These are phyloP conservation scores for Rhamnella rubrinervis DNA, from an alignment of 331 rosid species.

Conservation along the genomic window DNA sequence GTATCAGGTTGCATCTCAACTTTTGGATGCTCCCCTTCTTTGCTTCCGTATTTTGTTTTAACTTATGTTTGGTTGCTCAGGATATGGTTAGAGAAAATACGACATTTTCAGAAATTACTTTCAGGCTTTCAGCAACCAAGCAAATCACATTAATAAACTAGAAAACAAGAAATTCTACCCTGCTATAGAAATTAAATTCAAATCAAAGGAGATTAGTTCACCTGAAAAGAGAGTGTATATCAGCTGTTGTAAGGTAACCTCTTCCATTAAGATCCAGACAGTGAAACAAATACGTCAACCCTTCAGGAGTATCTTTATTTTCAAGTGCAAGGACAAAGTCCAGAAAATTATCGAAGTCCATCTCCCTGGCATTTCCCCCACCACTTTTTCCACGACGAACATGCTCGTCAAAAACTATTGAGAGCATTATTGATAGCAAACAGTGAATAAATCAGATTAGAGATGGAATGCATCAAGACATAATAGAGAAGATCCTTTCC, in stretches of 20 bases:
- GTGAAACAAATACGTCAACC: constrained; percentile 88
- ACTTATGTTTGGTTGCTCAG: constrained; percentile 13
- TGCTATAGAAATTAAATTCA: not conserved
- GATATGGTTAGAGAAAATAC: constrained; percentile 2
- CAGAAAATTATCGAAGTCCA: constrained; percentile 86
- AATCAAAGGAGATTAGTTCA: constrained; percentile 22
- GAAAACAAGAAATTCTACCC: not conserved
- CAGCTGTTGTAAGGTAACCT: constrained; percentile 91
- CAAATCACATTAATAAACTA: constrained; percentile 1
- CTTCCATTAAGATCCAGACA: constrained; percentile 98
- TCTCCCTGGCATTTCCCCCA: constrained; percentile 78
- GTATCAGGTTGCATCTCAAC: constrained; percentile 79
- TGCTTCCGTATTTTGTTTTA: constrained; percentile 53
- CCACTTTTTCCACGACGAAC: constrained; percentile 79
- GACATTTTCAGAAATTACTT: not conserved
- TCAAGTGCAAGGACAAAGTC: constrained; percentile 95
- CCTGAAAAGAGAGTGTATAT: constrained; percentile 98
- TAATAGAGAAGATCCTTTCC: not conserved
- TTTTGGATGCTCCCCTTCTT: constrained; percentile 86
- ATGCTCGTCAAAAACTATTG: constrained; percentile 89
- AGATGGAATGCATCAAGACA: not conserved
- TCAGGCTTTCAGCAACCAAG: constrained; percentile 5
- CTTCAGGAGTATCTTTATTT: constrained; percentile 97
- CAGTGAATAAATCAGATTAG: constrained; percentile 1
- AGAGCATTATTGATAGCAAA: constrained; percentile 16